Percentiles rank a stretch among this genome's conserved stretches.
Evolutionary conservation across 2,329 filamentous ascomycete species (phyloP).

Genomic region (Diplocarpon mali): DNA sequence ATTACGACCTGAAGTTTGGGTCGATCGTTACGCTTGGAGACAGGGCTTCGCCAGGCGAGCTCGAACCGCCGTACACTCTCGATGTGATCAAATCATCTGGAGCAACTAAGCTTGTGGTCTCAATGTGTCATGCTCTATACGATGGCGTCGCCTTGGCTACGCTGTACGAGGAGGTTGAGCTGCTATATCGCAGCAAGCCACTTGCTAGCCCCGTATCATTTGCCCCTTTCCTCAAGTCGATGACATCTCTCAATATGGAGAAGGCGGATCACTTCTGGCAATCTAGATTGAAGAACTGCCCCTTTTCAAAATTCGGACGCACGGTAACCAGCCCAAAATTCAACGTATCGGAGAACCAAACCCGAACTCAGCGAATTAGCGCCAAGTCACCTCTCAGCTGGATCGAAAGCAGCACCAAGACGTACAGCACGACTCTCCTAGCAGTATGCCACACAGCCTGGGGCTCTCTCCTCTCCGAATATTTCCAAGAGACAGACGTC

Average conservation of each 20-base stretch:
- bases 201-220: conserved; percentile 46
- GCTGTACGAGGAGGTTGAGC: conserved; percentile 61
- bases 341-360: not conserved
- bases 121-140: conserved; percentile 72
- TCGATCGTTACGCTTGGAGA: conserved; percentile 1
- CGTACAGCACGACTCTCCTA: conserved; percentile 49
- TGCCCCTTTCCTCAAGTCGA: conserved; percentile 50
- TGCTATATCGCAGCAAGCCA: conserved; percentile 35
- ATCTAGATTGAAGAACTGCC: conserved; percentile 40
- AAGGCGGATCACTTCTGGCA: conserved; percentile 57
- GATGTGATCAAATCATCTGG: conserved; percentile 5
- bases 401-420: conserved; percentile 39
- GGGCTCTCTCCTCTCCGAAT: conserved; percentile 50
- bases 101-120: conserved; percentile 16
- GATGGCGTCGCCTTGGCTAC: conserved; percentile 68
- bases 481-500: conserved; percentile 49
- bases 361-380: conserved; percentile 10
- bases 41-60: conserved; percentile 1
- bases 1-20: conserved; percentile 27
- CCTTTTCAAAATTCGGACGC: conserved; percentile 21
- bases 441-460: conserved; percentile 63
- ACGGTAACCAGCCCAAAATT: not conserved
- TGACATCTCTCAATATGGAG: conserved; percentile 37
- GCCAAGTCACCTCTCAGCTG: conserved; percentile 13
- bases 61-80: conserved; percentile 22